Percentiles rank a stretch among this genome's conserved stretches.
phyloP scores from a whole-genome alignment of 2,329 filamentous ascomycete genomes.

The Hypoxylon sp. region DNA sequence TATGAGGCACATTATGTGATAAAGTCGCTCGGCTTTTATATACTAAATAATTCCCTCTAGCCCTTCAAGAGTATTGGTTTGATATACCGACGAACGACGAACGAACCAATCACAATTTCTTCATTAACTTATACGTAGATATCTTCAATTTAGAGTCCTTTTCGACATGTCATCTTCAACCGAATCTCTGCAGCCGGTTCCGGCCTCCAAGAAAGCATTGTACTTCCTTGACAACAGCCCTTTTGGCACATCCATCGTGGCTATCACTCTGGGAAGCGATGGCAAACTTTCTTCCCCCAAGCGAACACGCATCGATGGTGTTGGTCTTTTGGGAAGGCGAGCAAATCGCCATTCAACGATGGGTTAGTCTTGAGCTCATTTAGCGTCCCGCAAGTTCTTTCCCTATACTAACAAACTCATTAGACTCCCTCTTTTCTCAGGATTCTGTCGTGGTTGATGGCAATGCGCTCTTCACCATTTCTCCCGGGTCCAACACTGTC shows the following conservation, averaged over 20 bases:
- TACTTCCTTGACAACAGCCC: constrained; percentile 25
- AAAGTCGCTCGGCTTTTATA: neutral
- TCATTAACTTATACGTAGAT: too few species aligned
- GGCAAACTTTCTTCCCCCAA: constrained; percentile 10
- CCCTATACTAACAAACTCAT: neutral
- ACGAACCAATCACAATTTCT: too few species aligned
- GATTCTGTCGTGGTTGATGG: constrained; percentile 33
- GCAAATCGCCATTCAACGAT: neutral
- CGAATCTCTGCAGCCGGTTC: neutral
- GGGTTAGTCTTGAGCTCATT: neutral
- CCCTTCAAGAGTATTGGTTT: neutral
- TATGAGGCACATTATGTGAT: neutral
- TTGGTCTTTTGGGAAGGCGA: constrained; percentile 9
- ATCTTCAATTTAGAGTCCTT: too few species aligned
- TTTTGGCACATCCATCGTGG: constrained; percentile 12
- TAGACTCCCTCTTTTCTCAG: constrained; percentile 31
- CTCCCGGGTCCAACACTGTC: constrained; percentile 42
- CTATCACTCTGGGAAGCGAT: constrained; percentile 4
- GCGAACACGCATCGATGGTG: constrained; percentile 8
- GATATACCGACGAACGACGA: too few species aligned
- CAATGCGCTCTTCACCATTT: constrained; percentile 48
- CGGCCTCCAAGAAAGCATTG: constrained; percentile 1
- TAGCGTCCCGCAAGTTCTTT: too few species aligned
- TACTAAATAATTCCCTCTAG: neutral
- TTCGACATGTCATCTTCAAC: constrained; percentile 2